These are phyloP conservation scores for Aschersonia sp. DNA, from an alignment of 2,329 filamentous ascomycete species.

Conservation along the genomic window DNA sequence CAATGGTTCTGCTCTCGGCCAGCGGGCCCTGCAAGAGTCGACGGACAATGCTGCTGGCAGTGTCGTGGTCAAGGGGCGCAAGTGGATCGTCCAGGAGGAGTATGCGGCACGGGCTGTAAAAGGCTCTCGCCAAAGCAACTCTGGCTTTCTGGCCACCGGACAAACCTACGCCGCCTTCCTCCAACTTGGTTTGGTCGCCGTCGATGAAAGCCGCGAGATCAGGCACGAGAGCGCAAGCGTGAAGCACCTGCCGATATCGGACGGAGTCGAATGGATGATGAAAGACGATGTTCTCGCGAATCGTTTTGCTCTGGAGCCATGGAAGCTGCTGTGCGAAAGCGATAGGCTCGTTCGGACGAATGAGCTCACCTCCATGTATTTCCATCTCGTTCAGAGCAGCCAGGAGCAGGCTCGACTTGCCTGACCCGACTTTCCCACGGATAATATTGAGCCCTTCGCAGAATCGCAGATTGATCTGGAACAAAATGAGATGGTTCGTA, in stretches of 20 bases:
- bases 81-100: constrained; percentile 49
- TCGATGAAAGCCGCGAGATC: constrained; percentile 42
- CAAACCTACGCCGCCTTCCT: constrained; percentile 47
- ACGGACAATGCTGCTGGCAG: constrained; percentile 46
- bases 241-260: constrained; percentile 44
- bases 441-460: constrained; percentile 37
- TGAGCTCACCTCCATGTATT: constrained; percentile 36
- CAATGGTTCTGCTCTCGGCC: constrained; percentile 48
- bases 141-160: constrained; percentile 50
- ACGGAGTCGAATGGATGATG: constrained; percentile 37
- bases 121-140: constrained; percentile 46
- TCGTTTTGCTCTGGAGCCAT: constrained; percentile 52
- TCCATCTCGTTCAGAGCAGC: constrained; percentile 53
- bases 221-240: constrained; percentile 42
- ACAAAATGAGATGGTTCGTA: constrained; percentile 35
- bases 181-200: constrained; percentile 44
- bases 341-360: constrained; percentile 33
- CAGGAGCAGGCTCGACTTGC: constrained; percentile 46
- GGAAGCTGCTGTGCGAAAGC: constrained; percentile 46
- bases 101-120: constrained; percentile 43
- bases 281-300: constrained; percentile 51
- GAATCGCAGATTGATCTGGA: constrained; percentile 30
- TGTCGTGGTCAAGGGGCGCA: constrained; percentile 48
- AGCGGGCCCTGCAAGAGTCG: constrained; percentile 46
- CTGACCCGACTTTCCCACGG: constrained; percentile 44